Evolutionary conservation across 2,329 filamentous ascomycete genomes (phyloP).

Genomic region (Hypoxylon sp.): DNA sequence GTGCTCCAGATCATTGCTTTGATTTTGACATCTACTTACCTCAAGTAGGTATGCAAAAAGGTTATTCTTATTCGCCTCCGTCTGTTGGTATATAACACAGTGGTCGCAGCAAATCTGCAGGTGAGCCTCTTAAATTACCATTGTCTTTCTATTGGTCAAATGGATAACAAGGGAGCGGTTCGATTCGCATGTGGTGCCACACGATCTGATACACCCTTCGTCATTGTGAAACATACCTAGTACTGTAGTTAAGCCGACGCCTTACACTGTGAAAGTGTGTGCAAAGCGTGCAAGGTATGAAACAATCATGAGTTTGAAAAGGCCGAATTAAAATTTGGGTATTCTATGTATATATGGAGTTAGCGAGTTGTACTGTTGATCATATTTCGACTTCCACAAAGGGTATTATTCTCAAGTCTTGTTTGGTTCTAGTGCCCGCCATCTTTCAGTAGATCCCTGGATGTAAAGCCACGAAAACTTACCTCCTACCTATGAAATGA

Average conservation of each 20-base stretch:
- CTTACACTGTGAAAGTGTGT: conserved; percentile 16
- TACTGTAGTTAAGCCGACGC: conserved; percentile 12
- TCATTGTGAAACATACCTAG: conserved; percentile 38
- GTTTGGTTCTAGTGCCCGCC: background rate
- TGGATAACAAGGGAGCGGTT: conserved; percentile 10
- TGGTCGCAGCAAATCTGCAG: background rate
- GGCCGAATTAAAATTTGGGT: conserved; percentile 15
- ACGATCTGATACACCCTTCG: conserved; percentile 34
- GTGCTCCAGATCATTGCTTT: background rate
- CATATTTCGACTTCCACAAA: background rate
- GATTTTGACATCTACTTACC: conserved; percentile 9
- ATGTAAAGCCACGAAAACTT: background rate
- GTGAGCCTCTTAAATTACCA: conserved; percentile 18
- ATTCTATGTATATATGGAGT: background rate
- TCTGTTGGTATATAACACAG: conserved; percentile 11
- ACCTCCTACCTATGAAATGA: too few relatives aligned
- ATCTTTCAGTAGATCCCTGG: background rate
- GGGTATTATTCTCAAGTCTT: background rate
- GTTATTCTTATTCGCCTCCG: conserved; percentile 16
- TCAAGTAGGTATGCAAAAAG: conserved; percentile 1
- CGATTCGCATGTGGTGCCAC: conserved; percentile 32
- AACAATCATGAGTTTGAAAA: conserved; percentile 26
- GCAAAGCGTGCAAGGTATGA: background rate
- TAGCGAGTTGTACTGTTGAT: too few relatives aligned
- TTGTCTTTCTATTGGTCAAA: conserved; percentile 25